Evolutionary conservation across 345 rosid genomes (phyloP), one percentile per base, ranked within the genome.

Genomic region (Nephelium lappaceum): DNA sequence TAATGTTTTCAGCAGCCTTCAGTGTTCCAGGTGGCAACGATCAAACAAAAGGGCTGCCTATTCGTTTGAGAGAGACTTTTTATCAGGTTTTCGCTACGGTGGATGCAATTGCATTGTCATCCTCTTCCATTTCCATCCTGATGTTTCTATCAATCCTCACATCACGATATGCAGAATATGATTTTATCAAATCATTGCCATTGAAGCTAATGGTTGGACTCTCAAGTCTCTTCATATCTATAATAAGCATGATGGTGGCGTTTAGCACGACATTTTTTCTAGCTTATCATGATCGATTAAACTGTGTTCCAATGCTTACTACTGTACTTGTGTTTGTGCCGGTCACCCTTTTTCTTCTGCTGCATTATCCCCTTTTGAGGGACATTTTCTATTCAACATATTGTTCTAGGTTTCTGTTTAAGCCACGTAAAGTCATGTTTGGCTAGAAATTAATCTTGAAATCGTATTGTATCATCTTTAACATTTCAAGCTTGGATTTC

Each of bases 1-100:
- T 57, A 27, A 55, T 60, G 24, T 81, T 76, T 18, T 61, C 38
- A 0, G 69, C 65, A 12, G 77, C 69, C 5, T 72, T 81, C 41
- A 72, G 63, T 8, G 61, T 64, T 36, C 80, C 73, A 0, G 69
- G 77, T 10, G 77, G 77, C 16, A 71, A 36, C 16, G 18, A 57
- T 31, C 11, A 69, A 2, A 6, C 16, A 1, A 5, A 10, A 5
- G 63, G 77, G 67, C 1, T 19, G 38, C 18, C 80, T 77, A 47
- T 8, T 66, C 39, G 25, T 58, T 8, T 19, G 21, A 55, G 6
- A 55, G 61, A 55, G 16, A 15, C 61, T 16, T 65, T 76, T 7
- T 39, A 72, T 31, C 49, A 71, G 4, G 60, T 70, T 24, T 71
- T 71, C 7, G 27, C 62, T 8, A 38, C 64, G 3, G 36, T 69